phyloP scores from a whole-genome alignment of 768 basidiomycete genomes.

The Cyclocybe aegerita region DNA sequence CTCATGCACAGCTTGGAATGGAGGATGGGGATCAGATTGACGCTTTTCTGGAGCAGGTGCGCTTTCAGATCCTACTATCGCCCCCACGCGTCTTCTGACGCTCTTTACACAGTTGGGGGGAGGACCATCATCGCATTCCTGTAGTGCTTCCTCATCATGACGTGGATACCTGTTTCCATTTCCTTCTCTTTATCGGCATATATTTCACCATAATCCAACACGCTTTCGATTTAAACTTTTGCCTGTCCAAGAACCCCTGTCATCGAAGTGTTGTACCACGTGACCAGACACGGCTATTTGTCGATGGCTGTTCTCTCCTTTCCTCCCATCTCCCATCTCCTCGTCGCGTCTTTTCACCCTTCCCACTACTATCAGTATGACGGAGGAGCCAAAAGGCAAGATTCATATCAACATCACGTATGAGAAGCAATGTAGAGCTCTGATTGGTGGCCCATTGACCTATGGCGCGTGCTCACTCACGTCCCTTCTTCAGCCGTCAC shows the following conservation, averaged over 20 bases:
- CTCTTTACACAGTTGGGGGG: constrained; percentile 16
- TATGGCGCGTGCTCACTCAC: background rate
- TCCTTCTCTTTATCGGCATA: too few relatives aligned
- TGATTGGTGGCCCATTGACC: background rate
- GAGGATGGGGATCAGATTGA: constrained; percentile 67
- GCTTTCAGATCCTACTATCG: background rate
- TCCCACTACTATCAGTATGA: constrained; percentile 1
- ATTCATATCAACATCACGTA: constrained; percentile 14
- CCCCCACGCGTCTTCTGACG: background rate
- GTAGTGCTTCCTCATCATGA: background rate
- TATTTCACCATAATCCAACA: too few relatives aligned
- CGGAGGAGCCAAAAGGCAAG: constrained; percentile 8
- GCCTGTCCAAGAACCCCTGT: background rate
- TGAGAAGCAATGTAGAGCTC: constrained; percentile 13
- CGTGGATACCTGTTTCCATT: too few relatives aligned
- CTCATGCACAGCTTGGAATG: constrained; percentile 45
- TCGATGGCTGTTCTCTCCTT: background rate
- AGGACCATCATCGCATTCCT: background rate
- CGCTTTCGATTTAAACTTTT: too few relatives aligned
- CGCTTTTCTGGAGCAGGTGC: constrained; percentile 55
- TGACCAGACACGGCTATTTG: background rate
- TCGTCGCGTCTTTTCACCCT: background rate
- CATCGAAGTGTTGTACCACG: background rate
- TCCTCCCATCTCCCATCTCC: background rate
- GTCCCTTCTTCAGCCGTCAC: constrained; percentile 10